Evolutionary conservation across 2,329 filamentous ascomycete species (phyloP).

Genomic region (Penicillium vulpinum): DNA sequence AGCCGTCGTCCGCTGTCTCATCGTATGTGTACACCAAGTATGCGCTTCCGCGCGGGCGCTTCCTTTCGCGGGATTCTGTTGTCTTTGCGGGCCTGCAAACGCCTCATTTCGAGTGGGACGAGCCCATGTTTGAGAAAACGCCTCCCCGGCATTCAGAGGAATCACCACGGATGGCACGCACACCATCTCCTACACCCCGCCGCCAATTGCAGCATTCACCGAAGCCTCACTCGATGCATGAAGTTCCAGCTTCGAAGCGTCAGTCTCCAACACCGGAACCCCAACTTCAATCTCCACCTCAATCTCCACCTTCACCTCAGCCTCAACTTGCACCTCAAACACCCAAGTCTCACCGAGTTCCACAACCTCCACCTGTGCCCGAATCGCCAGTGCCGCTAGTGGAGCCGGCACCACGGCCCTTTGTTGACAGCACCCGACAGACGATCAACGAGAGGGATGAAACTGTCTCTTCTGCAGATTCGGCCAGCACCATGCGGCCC

Average conservation of each 20-base stretch:
- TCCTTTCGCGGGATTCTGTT: conserved; percentile 67
- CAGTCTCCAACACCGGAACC: neutral
- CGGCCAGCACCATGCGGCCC: conserved; percentile 63
- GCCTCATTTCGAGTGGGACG: conserved; percentile 65
- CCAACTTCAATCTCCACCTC: neutral
- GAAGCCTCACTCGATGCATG: conserved; percentile 32
- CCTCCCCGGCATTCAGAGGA: conserved; percentile 33
- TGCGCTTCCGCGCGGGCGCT: conserved; percentile 76
- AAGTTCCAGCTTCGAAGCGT: conserved; percentile 13
- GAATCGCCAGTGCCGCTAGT: conserved; percentile 8
- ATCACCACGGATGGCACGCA: conserved; percentile 24
- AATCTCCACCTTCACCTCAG: neutral
- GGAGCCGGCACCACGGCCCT: conserved; percentile 9
- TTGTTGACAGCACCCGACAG: conserved; percentile 14
- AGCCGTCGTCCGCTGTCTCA: conserved; percentile 53
- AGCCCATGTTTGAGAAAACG: conserved; percentile 49
- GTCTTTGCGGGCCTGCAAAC: conserved; percentile 58
- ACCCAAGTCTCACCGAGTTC: conserved; percentile 8
- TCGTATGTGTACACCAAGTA: conserved; percentile 89
- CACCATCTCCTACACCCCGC: conserved; percentile 35
- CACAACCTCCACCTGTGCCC: conserved; percentile 6
- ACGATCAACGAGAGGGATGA: conserved; percentile 35
- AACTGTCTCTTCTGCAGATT: conserved; percentile 57
- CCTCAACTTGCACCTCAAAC: neutral
- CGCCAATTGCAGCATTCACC: conserved; percentile 23